Evolutionary conservation across 768 basidiomycete species (phyloP).

Genomic region (Crucibulum laeve): DNA sequence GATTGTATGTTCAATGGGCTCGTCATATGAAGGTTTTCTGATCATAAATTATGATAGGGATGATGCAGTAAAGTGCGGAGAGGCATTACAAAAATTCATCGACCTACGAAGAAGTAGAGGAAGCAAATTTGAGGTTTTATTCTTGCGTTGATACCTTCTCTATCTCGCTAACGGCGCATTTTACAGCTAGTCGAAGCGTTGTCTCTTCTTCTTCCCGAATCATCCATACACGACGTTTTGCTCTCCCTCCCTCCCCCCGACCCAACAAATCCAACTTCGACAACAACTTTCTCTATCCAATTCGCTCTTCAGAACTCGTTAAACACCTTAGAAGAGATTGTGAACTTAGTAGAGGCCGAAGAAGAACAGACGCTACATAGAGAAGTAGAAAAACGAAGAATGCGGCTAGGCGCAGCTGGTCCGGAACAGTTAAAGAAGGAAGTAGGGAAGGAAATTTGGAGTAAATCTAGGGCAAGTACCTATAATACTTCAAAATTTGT

Average conservation of each 20-base stretch:
- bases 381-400: slow-evolving; percentile 77
- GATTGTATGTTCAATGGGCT: slow-evolving; percentile 40
- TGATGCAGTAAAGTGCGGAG: slow-evolving; percentile 78
- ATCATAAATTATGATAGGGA: slow-evolving; percentile 35
- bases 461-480: slow-evolving; percentile 52
- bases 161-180: slow-evolving; percentile 1
- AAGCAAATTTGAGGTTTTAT: slow-evolving; percentile 48
- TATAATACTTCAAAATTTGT: slow-evolving; percentile 1
- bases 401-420: slow-evolving; percentile 64
- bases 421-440: slow-evolving; percentile 57
- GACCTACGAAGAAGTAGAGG: slow-evolving; percentile 59
- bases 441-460: slow-evolving; percentile 63
- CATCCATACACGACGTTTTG: slow-evolving; percentile 57
- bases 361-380: slow-evolving; percentile 54
- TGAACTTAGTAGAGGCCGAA: slow-evolving; percentile 54
- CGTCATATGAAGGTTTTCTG: not conserved
- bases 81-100: slow-evolving; percentile 74
- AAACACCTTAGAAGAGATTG: slow-evolving; percentile 67
- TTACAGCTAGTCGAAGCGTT: slow-evolving; percentile 64
- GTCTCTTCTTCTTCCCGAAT: slow-evolving; percentile 69
- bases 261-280: slow-evolving; percentile 64
- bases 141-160: not conserved
- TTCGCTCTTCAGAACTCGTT: slow-evolving; percentile 66
- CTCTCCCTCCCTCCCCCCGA: slow-evolving; percentile 70
- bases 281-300: slow-evolving; percentile 55